These are phyloP conservation scores for Diaporthe citri DNA, from an alignment of 2,329 filamentous ascomycete species.

Conservation along the genomic window DNA sequence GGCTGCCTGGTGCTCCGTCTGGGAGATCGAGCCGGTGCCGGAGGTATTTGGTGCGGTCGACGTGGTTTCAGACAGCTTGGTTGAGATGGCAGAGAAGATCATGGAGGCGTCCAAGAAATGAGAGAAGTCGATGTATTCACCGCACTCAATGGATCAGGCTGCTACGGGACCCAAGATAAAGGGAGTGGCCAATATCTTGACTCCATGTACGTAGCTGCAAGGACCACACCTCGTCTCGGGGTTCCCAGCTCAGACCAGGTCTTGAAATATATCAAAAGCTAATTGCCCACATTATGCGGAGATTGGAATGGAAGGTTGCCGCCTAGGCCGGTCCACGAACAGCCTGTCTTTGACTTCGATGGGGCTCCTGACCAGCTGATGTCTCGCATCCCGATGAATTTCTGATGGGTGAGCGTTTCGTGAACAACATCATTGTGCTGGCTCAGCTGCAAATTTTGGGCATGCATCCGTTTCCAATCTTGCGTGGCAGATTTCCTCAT, in stretches of 20 bases:
- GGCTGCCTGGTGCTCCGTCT: conserved; percentile 65
- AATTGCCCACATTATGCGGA: not conserved
- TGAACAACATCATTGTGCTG: no score
- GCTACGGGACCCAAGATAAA: no score
- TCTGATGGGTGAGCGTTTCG: not conserved
- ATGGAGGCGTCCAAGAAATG: conserved; percentile 45
- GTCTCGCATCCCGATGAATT: not conserved
- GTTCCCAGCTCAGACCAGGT: not conserved
- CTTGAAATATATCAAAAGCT: not conserved
- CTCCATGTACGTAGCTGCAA: not conserved
- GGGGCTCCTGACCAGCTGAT: not conserved
- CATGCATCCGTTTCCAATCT: not conserved
- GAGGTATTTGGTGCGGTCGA: conserved; percentile 67
- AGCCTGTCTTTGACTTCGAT: not conserved
- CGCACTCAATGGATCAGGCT: not conserved
- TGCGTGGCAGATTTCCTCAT: no score
- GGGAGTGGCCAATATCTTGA: no score
- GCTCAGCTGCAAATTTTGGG: not conserved
- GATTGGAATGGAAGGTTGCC: not conserved
- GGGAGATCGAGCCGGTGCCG: conserved; percentile 62
- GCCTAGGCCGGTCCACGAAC: not conserved
- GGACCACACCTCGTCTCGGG: not conserved
- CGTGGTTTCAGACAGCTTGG: conserved; percentile 59
- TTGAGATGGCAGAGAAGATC: conserved; percentile 60
- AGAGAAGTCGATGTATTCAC: not conserved